phyloP scores from a whole-genome alignment of 2,329 filamentous ascomycete species.

The Alternaria gansuensis region DNA sequence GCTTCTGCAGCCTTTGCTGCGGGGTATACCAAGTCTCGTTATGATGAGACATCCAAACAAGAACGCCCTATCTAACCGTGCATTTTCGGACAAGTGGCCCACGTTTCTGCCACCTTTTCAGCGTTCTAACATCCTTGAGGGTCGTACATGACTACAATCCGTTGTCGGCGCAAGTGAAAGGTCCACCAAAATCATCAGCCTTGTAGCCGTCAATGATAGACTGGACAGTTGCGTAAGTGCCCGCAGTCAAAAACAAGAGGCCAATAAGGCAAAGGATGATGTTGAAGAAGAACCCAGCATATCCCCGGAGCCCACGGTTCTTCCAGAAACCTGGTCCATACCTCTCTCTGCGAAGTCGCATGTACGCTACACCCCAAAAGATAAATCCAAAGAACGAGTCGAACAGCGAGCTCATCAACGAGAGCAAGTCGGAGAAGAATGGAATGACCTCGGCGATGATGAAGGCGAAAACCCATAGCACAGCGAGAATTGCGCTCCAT shows the following conservation, averaged over 20 bases:
- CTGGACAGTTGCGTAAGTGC: constrained; percentile 78
- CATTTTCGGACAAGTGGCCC: not conserved
- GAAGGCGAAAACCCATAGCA: constrained; percentile 86
- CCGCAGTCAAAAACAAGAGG: constrained; percentile 80
- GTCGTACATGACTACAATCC: constrained; percentile 59
- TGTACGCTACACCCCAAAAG: constrained; percentile 87
- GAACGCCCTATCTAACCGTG: not conserved
- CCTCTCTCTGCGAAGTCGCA: constrained; percentile 76
- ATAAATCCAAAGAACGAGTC: constrained; percentile 96
- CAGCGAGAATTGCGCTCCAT: constrained; percentile 78
- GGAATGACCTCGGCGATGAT: constrained; percentile 93
- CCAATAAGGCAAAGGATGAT: constrained; percentile 76
- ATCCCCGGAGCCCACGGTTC: constrained; percentile 62
- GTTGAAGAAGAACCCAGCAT: constrained; percentile 71
- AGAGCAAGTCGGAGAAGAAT: constrained; percentile 82
- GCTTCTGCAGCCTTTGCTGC: constrained; percentile 3
- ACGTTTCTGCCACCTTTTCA: not conserved
- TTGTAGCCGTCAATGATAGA: constrained; percentile 78
- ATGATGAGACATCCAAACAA: not conserved
- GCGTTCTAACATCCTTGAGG: not conserved
- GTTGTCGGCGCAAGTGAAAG: constrained; percentile 78
- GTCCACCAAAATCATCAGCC: constrained; percentile 69
- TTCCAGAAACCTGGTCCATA: constrained; percentile 64
- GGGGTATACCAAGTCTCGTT: constrained; percentile 13
- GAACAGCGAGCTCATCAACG: constrained; percentile 85